These are phyloP conservation scores for Tuber microsphaerosporum DNA, from an alignment of 495 filamentous ascomycete genomes.

Conservation along the genomic window DNA sequence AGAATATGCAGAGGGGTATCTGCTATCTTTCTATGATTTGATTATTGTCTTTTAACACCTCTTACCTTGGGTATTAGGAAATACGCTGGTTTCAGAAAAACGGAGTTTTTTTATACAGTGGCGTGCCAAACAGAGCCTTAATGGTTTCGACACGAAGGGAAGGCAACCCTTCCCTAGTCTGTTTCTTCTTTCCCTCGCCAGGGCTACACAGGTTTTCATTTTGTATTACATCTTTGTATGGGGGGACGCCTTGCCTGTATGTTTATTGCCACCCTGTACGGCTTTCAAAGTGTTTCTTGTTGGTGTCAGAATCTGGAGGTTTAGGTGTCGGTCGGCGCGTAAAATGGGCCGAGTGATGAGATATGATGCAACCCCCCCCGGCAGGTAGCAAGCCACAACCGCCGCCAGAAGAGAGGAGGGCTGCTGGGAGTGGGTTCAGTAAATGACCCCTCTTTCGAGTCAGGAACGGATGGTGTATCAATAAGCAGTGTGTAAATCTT, in stretches of 20 bases:
- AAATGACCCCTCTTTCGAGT: background rate
- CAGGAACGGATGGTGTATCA: background rate
- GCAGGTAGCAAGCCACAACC: background rate
- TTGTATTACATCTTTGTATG: constrained; percentile 13
- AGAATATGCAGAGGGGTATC: too few relatives aligned
- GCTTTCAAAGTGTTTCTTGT: background rate
- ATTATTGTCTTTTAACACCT: too few relatives aligned
- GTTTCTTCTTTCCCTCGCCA: constrained; percentile 8
- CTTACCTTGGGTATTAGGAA: too few relatives aligned
- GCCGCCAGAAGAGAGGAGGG: background rate
- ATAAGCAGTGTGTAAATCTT: background rate
- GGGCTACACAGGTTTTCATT: background rate
- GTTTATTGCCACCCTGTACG: background rate
- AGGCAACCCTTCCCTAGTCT: background rate
- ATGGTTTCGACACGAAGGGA: constrained; percentile 5
- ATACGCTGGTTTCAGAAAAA: too few relatives aligned
- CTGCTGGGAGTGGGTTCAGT: background rate
- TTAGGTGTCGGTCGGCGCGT: background rate
- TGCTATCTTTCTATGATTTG: too few relatives aligned
- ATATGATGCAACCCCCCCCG: too few relatives aligned
- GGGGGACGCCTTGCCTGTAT: constrained; percentile 1
- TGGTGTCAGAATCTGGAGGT: background rate
- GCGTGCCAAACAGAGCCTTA: too few relatives aligned
- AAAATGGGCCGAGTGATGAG: too few relatives aligned
- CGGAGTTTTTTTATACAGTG: too few relatives aligned